Percentiles rank a stretch among this genome's conserved stretches.
Conservation (phyloP, 176 grass and related monocot genomes). For the Echinochloa phyllopogon region DNA sequence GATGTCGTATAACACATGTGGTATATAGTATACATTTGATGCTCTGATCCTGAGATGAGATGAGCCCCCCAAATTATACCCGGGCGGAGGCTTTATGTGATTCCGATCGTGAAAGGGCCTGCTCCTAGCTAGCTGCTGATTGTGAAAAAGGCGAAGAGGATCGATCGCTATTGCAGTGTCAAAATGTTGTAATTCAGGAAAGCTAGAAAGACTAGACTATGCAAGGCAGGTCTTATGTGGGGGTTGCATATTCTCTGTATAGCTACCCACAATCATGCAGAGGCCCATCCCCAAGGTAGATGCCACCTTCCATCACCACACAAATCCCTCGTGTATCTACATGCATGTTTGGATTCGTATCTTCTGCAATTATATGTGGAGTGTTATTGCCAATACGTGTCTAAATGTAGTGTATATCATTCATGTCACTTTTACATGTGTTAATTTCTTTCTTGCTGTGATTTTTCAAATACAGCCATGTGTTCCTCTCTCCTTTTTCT, state of each 20-base stretch:
- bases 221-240: constrained; percentile 72
- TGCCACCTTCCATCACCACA: constrained; percentile 49
- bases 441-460: background rate
- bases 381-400: background rate
- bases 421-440: background rate
- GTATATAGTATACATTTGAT: constrained; percentile 47
- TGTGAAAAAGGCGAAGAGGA: constrained; percentile 37
- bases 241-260: constrained; percentile 62
- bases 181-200: constrained; percentile 49
- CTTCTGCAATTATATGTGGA: constrained; percentile 4
- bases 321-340: constrained; percentile 3
- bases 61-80: constrained; percentile 50
- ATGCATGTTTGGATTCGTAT: background rate
- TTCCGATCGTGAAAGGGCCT: constrained; percentile 46
- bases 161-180: constrained; percentile 39
- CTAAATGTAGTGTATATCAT: background rate
- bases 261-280: constrained; percentile 48
- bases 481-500: background rate
- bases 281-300: constrained; percentile 37
- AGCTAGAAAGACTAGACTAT: constrained; percentile 18
- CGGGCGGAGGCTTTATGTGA: constrained; percentile 41
- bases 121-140: background rate
- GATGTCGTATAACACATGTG: constrained; percentile 43
- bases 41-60: constrained; percentile 28
- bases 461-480: background rate